A percentile compares a stretch with the other conserved stretches of the same genome.
phyloP scores from a whole-genome alignment of 164 flowering plant species.

The Dillenia suffruticosa region DNA sequence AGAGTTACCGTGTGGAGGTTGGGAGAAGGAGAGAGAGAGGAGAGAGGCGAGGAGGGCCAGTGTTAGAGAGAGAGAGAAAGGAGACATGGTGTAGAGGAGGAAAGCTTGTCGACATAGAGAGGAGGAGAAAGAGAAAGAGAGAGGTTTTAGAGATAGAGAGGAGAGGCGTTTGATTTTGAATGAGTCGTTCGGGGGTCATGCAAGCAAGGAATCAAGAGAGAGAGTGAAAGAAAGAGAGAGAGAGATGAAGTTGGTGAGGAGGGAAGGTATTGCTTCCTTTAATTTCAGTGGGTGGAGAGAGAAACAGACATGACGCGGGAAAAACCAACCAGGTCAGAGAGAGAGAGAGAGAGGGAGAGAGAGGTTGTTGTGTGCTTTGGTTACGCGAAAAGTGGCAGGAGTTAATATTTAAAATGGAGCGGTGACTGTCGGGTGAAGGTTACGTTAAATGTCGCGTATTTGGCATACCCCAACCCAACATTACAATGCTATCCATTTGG shows the following conservation, averaged over 20 bases:
- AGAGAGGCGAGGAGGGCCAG: constrained; percentile 27
- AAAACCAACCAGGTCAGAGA: constrained; percentile 19
- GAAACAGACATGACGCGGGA: constrained; percentile 26
- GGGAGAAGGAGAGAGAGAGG: constrained; percentile 17
- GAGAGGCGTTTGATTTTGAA: constrained; percentile 17
- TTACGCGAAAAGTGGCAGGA: too few relatives aligned
- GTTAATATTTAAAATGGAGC: too few relatives aligned
- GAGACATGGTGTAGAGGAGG: constrained; percentile 21
- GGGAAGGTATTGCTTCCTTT: constrained; percentile 12
- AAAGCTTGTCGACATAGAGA: constrained; percentile 20
- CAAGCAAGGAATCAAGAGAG: constrained; percentile 37
- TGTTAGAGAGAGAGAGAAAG: constrained; percentile 24
- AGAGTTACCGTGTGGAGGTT: not conserved
- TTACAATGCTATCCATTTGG: too few relatives aligned
- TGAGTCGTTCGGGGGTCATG: constrained; percentile 24
- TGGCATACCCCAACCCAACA: too few relatives aligned
- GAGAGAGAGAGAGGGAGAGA: too few relatives aligned
- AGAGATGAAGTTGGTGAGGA: constrained; percentile 26
- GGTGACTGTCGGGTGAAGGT: too few relatives aligned
- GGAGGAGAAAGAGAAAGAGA: constrained; percentile 10
- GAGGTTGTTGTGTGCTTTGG: too few relatives aligned
- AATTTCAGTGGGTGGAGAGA: not conserved
- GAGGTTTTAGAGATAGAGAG: not conserved
- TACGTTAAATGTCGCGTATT: too few relatives aligned
- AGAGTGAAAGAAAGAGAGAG: constrained; percentile 12